Evolutionary conservation across 2,329 filamentous ascomycete species (phyloP).

Genomic region (Ophiosphaerella herpotricha): DNA sequence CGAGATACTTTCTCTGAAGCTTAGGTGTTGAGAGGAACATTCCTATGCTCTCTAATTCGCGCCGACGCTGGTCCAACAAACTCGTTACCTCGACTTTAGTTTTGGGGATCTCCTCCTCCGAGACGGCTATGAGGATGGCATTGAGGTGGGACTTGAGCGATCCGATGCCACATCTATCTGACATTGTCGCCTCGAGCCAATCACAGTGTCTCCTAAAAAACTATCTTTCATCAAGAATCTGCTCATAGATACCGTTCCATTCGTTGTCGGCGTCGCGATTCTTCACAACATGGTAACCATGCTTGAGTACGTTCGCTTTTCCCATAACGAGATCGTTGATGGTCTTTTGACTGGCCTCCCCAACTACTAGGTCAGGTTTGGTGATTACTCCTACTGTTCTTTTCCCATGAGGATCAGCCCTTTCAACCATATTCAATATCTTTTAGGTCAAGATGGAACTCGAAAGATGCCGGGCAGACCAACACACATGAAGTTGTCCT

Average conservation of each 20-base stretch:
- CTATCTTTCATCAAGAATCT: slow-evolving; percentile 36
- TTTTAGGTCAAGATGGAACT: slow-evolving; percentile 49
- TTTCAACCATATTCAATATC: slow-evolving; percentile 50
- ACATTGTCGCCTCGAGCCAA: slow-evolving; percentile 1
- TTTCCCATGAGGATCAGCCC: slow-evolving; percentile 35
- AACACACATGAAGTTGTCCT: slow-evolving; percentile 47
- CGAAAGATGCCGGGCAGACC: slow-evolving; percentile 52
- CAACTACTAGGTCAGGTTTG: slow-evolving; percentile 43
- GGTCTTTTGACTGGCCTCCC: slow-evolving; percentile 20
- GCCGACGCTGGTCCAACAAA: neutral
- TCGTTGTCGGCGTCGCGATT: slow-evolving; percentile 35
- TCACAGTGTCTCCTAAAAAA: slow-evolving; percentile 37
- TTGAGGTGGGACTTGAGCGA: slow-evolving; percentile 48
- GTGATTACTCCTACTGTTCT: slow-evolving; percentile 46
- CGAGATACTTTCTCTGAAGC: slow-evolving; percentile 11
- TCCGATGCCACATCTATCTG: slow-evolving; percentile 43
- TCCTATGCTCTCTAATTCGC: slow-evolving; percentile 10
- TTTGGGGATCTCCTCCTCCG: slow-evolving; percentile 53
- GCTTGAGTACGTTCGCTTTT: slow-evolving; percentile 23
- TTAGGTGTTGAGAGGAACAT: slow-evolving; percentile 2
- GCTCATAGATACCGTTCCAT: slow-evolving; percentile 14
- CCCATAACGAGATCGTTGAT: slow-evolving; percentile 31
- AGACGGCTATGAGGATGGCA: slow-evolving; percentile 49
- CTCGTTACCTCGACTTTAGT: slow-evolving; percentile 29
- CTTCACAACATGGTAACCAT: slow-evolving; percentile 42